Percentiles rank a stretch among this genome's conserved stretches.
Evolutionary conservation across 768 basidiomycete species (phyloP).

Genomic region (Lactarius sanguifluus): DNA sequence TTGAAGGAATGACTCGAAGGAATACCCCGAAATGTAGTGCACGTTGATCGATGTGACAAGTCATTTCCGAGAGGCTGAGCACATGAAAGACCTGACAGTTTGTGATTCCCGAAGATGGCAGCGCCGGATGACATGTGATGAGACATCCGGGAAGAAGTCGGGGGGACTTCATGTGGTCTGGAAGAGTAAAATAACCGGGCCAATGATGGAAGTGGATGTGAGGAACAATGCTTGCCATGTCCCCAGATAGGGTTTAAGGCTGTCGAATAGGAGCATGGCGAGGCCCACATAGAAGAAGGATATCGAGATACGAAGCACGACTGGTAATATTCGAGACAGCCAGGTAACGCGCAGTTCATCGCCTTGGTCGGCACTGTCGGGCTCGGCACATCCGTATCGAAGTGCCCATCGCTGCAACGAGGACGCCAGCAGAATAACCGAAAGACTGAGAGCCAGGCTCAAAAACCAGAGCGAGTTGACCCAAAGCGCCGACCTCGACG

Average conservation of each 20-base stretch:
- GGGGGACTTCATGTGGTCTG: not conserved
- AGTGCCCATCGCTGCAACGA: slow-evolving; percentile 8
- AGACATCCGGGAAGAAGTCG: not conserved
- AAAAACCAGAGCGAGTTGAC: slow-evolving; percentile 22
- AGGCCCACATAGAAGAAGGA: slow-evolving; percentile 27
- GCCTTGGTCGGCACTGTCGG: slow-evolving; percentile 1
- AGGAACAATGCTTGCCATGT: not conserved
- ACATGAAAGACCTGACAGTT: not conserved
- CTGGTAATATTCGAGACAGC: slow-evolving; percentile 8
- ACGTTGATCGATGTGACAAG: not conserved
- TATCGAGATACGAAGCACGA: slow-evolving; percentile 13
- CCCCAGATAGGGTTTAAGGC: slow-evolving; percentile 11
- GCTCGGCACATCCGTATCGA: not conserved
- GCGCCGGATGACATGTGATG: not conserved
- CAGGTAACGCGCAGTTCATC: slow-evolving; percentile 4
- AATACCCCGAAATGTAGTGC: not conserved
- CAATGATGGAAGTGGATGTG: not conserved
- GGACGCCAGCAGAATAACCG: slow-evolving; percentile 15
- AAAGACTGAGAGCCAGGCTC: slow-evolving; percentile 20
- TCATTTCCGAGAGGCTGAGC: not conserved
- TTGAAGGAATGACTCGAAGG: not conserved
- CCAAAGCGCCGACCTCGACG: slow-evolving; percentile 1
- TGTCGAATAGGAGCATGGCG: slow-evolving; percentile 16
- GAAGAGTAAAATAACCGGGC: not conserved
- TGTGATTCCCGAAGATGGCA: not conserved